Base-by-base conservation (phyloP, 352 stramenopile genomes). In the Globisporangium yorkense region DNA sequence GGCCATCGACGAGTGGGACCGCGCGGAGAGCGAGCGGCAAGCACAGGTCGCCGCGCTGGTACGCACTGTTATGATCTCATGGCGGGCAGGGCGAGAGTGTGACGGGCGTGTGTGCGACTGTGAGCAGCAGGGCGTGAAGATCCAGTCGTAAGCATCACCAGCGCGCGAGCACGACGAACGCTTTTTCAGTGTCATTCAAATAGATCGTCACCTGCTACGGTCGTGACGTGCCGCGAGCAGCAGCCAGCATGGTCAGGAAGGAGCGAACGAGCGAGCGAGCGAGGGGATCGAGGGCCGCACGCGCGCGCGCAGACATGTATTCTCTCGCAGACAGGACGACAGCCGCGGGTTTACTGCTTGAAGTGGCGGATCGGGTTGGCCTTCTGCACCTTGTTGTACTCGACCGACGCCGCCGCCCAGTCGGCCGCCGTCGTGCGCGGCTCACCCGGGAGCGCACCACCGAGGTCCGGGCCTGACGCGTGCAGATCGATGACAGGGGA, bases 291-390 rank as follows among this genome's bases (percentile, higher is more conserved):
- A 24, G 4, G 16, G 2, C 2, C 37, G 35, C 43, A 33, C 43
- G 54, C 41, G 41, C 52, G 41, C 52, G 18, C 37, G 48, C 12
- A 62, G 54, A 57, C 43, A 56, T 62, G 48, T 37, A 56, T 52
- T 50, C 27, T 45, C 35, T 39, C 41, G 51, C 37, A 40, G 35
- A 40, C 35, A 15, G 35, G 35, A 15, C 4, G 37, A 1, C 33
- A 9, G 8, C 54, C 16, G 44, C 65, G 50, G 65, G 70, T 65
- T 84, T 92, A 92, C 68, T 85, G 67, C 70, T 85, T 84, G 69
- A 89, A 91, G 75, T 87, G 77, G 55, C 72, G 75, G 62, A 93
- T 93, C 50, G 83, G 83, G 68, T 93, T 89, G 67, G 80, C 81
- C 65, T 93, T 91, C 69, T 93, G 80, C 55, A 75, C 78, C 63